Conservation (phyloP, 2,329 filamentous ascomycete genomes). For the Epichloe festucae region DNA sequence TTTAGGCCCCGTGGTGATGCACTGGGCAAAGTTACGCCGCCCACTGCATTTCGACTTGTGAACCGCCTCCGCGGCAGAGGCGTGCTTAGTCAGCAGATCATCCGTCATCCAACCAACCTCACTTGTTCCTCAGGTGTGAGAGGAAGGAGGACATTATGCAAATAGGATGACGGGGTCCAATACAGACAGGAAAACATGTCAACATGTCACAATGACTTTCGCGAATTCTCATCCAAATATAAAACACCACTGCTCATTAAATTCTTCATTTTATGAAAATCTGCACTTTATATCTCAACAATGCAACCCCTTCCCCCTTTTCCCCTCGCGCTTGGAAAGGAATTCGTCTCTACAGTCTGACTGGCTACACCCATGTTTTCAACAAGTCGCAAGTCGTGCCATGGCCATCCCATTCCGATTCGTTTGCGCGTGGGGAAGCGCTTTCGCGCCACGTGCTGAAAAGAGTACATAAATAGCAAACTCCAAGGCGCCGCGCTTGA, state of each 20-base stretch:
- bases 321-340: neutral
- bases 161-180: neutral
- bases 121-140: neutral
- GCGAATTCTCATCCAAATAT: neutral
- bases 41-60: constrained; percentile 14
- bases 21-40: constrained; percentile 24
- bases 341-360: neutral
- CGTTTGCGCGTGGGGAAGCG: constrained; percentile 29
- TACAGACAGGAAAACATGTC: no score
- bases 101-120: neutral
- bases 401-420: constrained; percentile 20
- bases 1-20: constrained; percentile 20
- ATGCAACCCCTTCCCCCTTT: neutral
- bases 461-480: constrained; percentile 20
- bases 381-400: constrained; percentile 13
- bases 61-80: neutral
- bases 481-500: constrained; percentile 42
- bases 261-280: neutral
- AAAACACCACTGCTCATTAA: neutral
- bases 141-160: no score
- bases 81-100: constrained; percentile 6
- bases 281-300: neutral
- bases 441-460: constrained; percentile 36
- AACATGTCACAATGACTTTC: no score
- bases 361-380: neutral